A percentile compares a stretch with the other conserved stretches of the same genome.
Conservation (phyloP, 257 asterid species). For the Solanum acaule region DNA sequence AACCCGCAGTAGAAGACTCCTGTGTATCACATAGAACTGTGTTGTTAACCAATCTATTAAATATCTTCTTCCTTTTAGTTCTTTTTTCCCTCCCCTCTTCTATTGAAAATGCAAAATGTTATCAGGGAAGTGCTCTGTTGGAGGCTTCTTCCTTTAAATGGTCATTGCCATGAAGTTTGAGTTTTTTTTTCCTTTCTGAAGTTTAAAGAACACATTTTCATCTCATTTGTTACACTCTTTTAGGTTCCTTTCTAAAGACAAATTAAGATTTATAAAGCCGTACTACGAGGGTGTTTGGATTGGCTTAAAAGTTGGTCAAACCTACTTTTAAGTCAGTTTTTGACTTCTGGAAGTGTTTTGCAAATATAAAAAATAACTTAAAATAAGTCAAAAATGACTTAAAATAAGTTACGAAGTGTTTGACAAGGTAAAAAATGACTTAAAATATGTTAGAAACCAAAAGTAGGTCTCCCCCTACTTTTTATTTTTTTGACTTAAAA, state of each 20-base stretch:
- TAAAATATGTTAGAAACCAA: too few species aligned
- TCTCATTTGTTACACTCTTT: neutral
- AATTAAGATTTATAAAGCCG: neutral
- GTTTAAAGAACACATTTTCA: neutral
- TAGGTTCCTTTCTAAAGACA: neutral
- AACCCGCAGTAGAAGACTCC: conserved; percentile 80
- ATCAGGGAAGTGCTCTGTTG: neutral
- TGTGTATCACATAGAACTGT: conserved; percentile 9
- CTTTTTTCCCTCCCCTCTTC: neutral
- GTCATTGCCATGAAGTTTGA: neutral
- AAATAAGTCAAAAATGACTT: too few species aligned
- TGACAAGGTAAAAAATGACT: too few species aligned
- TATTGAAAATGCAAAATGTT: neutral
- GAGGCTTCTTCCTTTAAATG: neutral
- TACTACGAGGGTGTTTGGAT: neutral
- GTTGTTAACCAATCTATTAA: neutral
- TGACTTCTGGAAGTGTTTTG: too few species aligned
- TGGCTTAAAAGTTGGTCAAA: too few species aligned
- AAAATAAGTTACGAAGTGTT: too few species aligned
- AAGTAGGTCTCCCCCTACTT: too few species aligned
- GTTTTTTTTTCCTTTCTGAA: neutral
- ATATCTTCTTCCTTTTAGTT: neutral
- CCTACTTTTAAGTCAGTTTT: too few species aligned
- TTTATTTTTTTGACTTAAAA: too few species aligned
- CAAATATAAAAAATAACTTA: too few species aligned